Conservation (phyloP, 148 eudicot species). For the Heliosperma pusillum region DNA sequence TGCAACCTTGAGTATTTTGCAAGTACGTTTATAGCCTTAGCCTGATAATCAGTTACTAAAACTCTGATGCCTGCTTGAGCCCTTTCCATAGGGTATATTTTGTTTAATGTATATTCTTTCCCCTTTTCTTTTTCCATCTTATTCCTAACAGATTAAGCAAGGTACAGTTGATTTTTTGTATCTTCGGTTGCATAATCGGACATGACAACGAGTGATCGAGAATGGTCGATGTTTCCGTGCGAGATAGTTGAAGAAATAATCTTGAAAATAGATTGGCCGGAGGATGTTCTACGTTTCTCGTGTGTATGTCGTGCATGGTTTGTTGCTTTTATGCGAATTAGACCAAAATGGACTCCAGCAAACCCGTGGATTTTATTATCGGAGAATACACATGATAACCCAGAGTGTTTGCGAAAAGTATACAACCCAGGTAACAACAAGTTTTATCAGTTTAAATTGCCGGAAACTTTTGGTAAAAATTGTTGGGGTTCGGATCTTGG, state of each 20-base stretch:
- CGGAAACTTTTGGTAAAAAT: conserved; percentile 2
- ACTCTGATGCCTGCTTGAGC: too few species aligned
- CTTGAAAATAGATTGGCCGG: not conserved
- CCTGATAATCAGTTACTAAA: too few species aligned
- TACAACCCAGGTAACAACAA: conserved; percentile 6
- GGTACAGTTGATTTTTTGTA: too few species aligned
- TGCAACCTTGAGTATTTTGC: too few species aligned
- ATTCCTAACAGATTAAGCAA: too few species aligned
- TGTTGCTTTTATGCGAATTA: not conserved
- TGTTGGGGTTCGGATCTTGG: conserved; percentile 17
- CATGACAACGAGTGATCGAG: not conserved
- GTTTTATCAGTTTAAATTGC: not conserved
- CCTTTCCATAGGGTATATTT: too few species aligned
- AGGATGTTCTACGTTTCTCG: not conserved
- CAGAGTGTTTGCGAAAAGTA: not conserved
- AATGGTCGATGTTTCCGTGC: not conserved
- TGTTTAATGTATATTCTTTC: too few species aligned
- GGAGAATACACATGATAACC: not conserved
- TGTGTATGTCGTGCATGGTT: conserved; percentile 2
- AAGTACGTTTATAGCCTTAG: too few species aligned
- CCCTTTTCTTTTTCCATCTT: too few species aligned
- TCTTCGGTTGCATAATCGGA: too few species aligned
- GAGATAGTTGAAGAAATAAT: conserved; percentile 8
- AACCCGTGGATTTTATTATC: conserved; percentile 8
- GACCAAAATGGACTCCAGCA: not conserved